These are phyloP conservation scores for Yarrowia sp. DNA, from an alignment of 805 yeast species.

Conservation along the genomic window DNA sequence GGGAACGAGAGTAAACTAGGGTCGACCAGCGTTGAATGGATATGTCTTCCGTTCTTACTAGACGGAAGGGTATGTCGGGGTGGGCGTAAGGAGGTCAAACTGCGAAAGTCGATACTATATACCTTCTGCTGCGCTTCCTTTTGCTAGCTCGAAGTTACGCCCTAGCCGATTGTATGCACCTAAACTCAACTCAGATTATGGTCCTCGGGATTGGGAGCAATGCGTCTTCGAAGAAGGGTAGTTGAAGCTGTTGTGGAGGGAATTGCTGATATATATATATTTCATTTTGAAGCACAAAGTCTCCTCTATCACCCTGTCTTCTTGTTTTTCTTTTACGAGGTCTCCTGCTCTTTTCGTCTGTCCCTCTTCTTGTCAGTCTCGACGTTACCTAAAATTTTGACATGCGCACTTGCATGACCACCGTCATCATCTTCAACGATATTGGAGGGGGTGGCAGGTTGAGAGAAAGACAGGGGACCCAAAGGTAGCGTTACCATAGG, in stretches of 20 bases:
- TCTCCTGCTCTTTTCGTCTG: too few species aligned
- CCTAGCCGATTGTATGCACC: slow-evolving; percentile 10
- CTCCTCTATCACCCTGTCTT: too few species aligned
- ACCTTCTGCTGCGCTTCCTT: background rate
- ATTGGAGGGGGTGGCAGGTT: background rate
- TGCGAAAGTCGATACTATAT: slow-evolving; percentile 14
- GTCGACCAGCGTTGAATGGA: slow-evolving; percentile 24
- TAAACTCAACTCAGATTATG: slow-evolving; percentile 1
- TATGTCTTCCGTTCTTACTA: slow-evolving; percentile 25
- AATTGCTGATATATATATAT: background rate
- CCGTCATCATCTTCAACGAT: slow-evolving; percentile 13
- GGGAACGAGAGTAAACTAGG: slow-evolving; percentile 24
- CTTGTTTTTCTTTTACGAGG: background rate
- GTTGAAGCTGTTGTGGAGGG: background rate
- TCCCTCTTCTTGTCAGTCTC: background rate
- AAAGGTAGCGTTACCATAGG: background rate
- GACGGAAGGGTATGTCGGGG: slow-evolving; percentile 23
- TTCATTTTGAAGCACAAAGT: background rate
- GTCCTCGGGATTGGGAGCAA: background rate
- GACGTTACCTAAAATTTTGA: background rate
- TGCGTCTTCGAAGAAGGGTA: background rate
- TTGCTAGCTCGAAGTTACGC: background rate
- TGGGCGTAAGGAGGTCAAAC: slow-evolving; percentile 1
- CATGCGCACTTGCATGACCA: slow-evolving; percentile 6
- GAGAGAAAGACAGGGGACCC: background rate